phyloP scores from a whole-genome alignment of 75 land plant genomes.

The Chamaecyparis obtusa region DNA sequence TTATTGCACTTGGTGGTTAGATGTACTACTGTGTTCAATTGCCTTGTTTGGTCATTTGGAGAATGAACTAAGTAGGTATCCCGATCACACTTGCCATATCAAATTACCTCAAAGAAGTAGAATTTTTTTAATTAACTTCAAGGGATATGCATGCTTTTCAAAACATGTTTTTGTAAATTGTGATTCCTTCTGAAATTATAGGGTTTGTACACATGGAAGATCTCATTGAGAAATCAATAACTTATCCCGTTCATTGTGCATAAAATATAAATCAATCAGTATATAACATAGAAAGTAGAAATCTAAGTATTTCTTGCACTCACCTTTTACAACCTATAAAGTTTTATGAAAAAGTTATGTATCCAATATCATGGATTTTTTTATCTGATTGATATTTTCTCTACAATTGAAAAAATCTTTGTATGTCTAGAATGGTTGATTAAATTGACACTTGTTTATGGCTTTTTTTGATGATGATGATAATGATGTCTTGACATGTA shows the following conservation, averaged over 20 bases:
- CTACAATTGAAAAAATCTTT: background rate
- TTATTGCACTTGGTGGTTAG: background rate
- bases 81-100: background rate
- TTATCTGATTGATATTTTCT: background rate
- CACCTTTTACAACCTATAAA: background rate
- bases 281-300: too few species aligned
- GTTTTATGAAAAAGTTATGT: too few species aligned
- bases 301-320: too few species aligned
- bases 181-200: background rate
- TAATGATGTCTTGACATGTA: background rate
- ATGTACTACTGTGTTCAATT: background rate
- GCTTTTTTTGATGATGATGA: background rate
- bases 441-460: background rate
- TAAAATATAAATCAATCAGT: too few species aligned
- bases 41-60: background rate
- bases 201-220: background rate
- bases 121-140: background rate
- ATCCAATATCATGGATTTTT: too few species aligned
- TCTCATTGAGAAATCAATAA: background rate
- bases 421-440: background rate
- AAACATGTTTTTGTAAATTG: background rate
- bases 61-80: background rate
- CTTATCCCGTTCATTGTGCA: background rate
- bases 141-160: background rate
- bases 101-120: background rate